Evolutionary conservation across 495 filamentous ascomycete genomes (phyloP), one percentile per base, ranked within the genome.

Genomic region (Trichoderma reesei): DNA sequence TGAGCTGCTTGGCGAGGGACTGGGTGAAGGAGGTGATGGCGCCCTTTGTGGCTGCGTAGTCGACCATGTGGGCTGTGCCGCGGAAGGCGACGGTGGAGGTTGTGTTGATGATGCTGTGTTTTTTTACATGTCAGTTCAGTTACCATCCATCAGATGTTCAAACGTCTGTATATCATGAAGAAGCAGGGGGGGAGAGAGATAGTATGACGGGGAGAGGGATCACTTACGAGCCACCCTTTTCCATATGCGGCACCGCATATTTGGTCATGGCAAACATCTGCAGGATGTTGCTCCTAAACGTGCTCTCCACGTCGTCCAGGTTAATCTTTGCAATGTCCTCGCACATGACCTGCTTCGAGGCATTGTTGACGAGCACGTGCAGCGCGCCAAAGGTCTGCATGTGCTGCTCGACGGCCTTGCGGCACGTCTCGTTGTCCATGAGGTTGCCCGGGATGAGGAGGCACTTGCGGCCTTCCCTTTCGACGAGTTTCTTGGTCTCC

Each of bases 261-360:
- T 88, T 88, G 11, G 82, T 79, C 65, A 87, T 72, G 20, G 84
- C 82, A 67, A 88, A 83, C 77, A 87, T 84, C 67, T 81, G 78
- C 41, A 87, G 67, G 56, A 88, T 80, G 62, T 89, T 88, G 60
- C 71, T 78, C 31, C 76, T 74, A 76, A 85, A 89, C 0, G 77
- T 77, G 62, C 78, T 78, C 60, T 81, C 77, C 11, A 83, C 79
- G 13, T 73, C 71, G 38, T 80, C 75, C 20, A 85, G 72, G 63
- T 70, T 63, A 37, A 83, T 86, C 3, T 86, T 73, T 1, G 67
- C 67, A 33, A 86, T 73, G 41, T 85, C 78, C 13, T 74, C 68
- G 69, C 76, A 82, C 68, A 80, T 76, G 31, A 77, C 73, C 70
- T 86, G 83, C 67, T 79, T 82, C 1, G 80, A 78, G 8, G 84